Conservation (phyloP, 345 rosid species). For the Reutealis trisperma region DNA sequence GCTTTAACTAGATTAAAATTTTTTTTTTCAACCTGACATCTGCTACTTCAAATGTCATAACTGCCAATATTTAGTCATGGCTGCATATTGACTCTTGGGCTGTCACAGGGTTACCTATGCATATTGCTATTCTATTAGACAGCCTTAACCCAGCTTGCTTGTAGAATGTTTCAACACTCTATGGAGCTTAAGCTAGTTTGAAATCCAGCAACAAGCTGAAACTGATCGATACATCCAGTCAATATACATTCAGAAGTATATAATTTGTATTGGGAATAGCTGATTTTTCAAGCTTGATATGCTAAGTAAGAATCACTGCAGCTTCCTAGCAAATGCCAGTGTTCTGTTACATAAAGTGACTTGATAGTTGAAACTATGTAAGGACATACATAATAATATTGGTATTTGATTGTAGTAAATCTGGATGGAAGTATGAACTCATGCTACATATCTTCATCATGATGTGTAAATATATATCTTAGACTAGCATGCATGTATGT, state of each 20-base stretch:
- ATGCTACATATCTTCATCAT: slow-evolving; percentile 1
- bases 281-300: background rate
- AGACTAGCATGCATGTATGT: background rate
- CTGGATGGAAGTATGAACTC: background rate
- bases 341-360: background rate
- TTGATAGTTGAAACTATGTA: background rate
- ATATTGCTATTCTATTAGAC: background rate
- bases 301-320: background rate
- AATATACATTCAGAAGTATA: background rate
- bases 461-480: background rate
- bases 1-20: background rate
- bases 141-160: background rate
- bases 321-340: background rate
- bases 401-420: background rate
- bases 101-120: background rate
- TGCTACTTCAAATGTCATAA: background rate
- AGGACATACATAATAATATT: background rate
- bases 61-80: background rate
- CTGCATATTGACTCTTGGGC: background rate
- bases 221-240: background rate
- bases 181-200: background rate
- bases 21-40: too few species aligned
- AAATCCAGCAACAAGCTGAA: background rate
- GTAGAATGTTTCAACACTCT: background rate
- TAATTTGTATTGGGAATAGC: background rate